Percentiles rank a stretch among this genome's conserved stretches.
phyloP scores from a whole-genome alignment of 2,329 filamentous ascomycete genomes.

The Scopulariopsis brevicaulis region DNA sequence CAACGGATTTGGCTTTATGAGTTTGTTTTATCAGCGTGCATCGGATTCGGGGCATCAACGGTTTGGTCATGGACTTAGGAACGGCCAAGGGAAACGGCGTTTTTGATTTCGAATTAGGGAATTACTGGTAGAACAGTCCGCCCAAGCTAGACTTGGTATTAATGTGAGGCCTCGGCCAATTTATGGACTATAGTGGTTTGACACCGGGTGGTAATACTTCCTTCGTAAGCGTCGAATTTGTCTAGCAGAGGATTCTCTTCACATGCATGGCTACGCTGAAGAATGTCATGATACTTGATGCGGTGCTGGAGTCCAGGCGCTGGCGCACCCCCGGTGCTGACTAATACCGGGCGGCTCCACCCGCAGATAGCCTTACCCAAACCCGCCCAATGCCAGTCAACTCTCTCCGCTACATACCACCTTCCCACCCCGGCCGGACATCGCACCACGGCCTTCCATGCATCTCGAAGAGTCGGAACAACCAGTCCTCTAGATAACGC shows the following conservation, averaged over 20 bases:
- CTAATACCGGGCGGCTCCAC: slow-evolving; percentile 10
- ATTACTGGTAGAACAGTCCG: neutral
- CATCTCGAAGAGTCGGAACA: neutral
- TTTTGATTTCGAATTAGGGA: neutral
- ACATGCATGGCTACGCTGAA: neutral
- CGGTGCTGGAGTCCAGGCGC: neutral
- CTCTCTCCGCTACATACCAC: slow-evolving; percentile 23
- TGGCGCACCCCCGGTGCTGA: slow-evolving; percentile 1
- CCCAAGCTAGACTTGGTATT: neutral
- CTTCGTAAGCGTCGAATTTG: no score
- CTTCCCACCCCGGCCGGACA: neutral
- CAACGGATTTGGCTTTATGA: neutral
- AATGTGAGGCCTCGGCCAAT: neutral
- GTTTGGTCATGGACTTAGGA: slow-evolving; percentile 4
- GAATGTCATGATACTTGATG: neutral
- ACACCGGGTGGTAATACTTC: neutral
- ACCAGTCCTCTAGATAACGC: neutral
- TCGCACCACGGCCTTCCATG: neutral
- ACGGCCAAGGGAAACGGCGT: neutral
- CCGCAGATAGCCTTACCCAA: slow-evolving; percentile 13
- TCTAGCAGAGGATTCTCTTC: no score
- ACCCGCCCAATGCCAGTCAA: slow-evolving; percentile 19
- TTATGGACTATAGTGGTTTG: neutral
- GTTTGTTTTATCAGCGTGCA: neutral
- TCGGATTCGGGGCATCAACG: neutral